These are phyloP conservation scores for Pseudogymnoascus sp. DNA, from an alignment of 2,329 filamentous ascomycete genomes.

Conservation along the genomic window DNA sequence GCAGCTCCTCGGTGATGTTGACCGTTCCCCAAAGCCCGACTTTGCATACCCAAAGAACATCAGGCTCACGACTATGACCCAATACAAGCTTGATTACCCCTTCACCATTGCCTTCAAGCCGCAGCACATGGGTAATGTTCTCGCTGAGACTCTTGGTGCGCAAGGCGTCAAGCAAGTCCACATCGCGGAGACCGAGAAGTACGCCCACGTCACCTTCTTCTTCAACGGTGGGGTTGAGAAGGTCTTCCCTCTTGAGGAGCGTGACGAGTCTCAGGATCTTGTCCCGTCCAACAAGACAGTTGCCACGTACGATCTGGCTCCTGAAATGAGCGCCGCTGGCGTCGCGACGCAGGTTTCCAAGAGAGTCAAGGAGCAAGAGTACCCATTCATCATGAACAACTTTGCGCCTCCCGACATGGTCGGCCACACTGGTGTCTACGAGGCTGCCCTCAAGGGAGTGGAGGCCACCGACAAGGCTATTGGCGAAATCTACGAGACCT, in stretches of 20 bases:
- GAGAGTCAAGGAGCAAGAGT: conserved; percentile 73
- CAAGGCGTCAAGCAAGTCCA: conserved; percentile 88
- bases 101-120: conserved; percentile 90
- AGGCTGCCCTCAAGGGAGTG: conserved; percentile 79
- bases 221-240: conserved; percentile 99
- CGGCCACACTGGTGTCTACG: conserved; percentile 94
- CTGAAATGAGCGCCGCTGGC: conserved; percentile 87
- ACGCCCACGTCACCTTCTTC: conserved; percentile 99
- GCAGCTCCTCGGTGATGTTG: conserved; percentile 83
- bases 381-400: conserved; percentile 99
- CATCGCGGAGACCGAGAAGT: conserved; percentile 97
- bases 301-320: conserved; percentile 87
- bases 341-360: conserved; percentile 87
- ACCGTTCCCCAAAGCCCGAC: conserved; percentile 82
- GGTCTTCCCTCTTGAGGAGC: conserved; percentile 82
- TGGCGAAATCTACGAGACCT: conserved; percentile 81
- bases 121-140: conserved; percentile 94
- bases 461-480: conserved; percentile 89
- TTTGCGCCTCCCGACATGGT: conserved; percentile 99
- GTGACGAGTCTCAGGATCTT: conserved; percentile 68
- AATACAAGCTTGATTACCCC: conserved; percentile 91
- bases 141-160: conserved; percentile 91
- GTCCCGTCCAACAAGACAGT: conserved; percentile 86
- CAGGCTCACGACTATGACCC: conserved; percentile 88
- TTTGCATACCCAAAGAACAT: conserved; percentile 91